These are phyloP conservation scores for Colletotrichum viniferum DNA, from an alignment of 2,329 filamentous ascomycete species.

Conservation along the genomic window DNA sequence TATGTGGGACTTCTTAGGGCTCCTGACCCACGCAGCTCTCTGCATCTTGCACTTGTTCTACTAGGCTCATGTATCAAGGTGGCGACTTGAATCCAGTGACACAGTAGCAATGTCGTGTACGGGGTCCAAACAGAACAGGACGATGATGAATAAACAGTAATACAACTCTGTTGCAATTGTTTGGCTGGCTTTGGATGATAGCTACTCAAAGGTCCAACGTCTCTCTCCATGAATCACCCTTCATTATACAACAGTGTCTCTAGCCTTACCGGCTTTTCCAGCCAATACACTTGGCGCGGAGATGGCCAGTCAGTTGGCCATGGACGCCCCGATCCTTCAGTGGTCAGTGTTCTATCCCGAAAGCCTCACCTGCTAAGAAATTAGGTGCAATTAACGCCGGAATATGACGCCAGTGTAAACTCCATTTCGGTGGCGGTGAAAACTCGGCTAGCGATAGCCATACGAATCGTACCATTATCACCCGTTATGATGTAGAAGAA, in stretches of 20 bases:
- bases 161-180: too few relatives aligned
- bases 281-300: too few relatives aligned
- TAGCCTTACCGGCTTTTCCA: too few relatives aligned
- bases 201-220: too few relatives aligned
- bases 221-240: too few relatives aligned
- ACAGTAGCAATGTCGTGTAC: too few relatives aligned
- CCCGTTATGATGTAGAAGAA: neutral
- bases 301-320: too few relatives aligned
- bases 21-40: accelerated
- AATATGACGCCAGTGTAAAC: neutral
- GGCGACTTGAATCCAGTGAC: too few relatives aligned
- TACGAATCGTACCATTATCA: neutral
- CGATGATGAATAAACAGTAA: accelerated
- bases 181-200: too few relatives aligned
- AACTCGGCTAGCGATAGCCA: neutral
- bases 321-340: neutral
- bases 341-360: neutral
- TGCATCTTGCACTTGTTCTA: accelerated
- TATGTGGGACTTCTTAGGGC: too few relatives aligned
- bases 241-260: too few relatives aligned
- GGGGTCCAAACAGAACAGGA: too few relatives aligned
- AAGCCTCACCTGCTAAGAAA: accelerated
- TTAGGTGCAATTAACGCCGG: neutral
- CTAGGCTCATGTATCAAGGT: accelerated
- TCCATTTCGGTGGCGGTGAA: neutral